Evolutionary conservation across 768 basidiomycete genomes (phyloP), one percentile per base, ranked within the genome.

Genomic region (Heimioporus sp.): DNA sequence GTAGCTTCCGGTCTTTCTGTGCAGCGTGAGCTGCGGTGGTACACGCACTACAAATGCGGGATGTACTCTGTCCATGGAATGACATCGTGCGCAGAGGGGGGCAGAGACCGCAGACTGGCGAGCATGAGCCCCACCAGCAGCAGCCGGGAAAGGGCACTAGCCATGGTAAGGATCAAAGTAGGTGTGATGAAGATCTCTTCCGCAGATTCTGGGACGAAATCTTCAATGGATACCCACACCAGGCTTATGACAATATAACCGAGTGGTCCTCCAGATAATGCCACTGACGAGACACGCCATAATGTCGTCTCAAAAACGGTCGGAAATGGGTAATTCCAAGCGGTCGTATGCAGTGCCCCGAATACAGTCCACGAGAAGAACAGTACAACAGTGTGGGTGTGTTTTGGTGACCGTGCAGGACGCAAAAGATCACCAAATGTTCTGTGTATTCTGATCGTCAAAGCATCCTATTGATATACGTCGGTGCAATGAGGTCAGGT

Each of bases 321-420:
- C 16, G 38, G 37, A 9, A 51, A 51, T 24, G 32, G 30, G 15
- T 45, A 51, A 24, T 46, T 51, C 50, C 50, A 51, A 15, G 50
- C 43, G 3, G 34, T 38, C 7, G 21, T 11, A 11, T 51, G 50
- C 2, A 46, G 8, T 16, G n/a, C 16, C 2, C 50, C 44, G 16
- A 51, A 46, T 15, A 44, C 10, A 2, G 28, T 5, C 49, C 49
- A 50, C 6, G 43, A 37, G 36, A 50, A 10, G 15, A 51, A 20
- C 6, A 35, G 15, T 24, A 24, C 24, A 24, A 24, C 24, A 17
- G 17, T 5, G 10, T 4, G 2, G 24, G 15, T 20, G 16, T 1
- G 4, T 12, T 10, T 24, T 5, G 10, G 15, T 30, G 5, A 5
- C 19, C 17, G 7, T 15, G 2, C 20, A 19, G 49, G 32, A 9